These are phyloP conservation scores for Nothophaeocryptopus gaeumannii DNA, from an alignment of 2,329 filamentous ascomycete species.

Conservation along the genomic window DNA sequence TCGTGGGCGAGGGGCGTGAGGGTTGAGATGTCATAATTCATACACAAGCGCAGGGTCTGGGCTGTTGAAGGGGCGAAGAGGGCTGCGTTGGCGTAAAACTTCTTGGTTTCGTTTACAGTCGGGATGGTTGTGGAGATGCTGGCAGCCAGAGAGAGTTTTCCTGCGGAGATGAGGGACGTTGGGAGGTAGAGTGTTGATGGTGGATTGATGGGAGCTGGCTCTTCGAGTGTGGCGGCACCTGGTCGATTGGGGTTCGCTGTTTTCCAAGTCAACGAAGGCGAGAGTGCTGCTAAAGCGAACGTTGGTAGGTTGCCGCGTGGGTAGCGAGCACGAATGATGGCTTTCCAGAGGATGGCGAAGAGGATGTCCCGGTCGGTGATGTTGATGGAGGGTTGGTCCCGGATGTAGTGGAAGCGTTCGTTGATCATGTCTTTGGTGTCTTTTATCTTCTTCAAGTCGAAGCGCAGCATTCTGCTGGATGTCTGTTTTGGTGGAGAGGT, in stretches of 20 bases:
- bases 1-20: conserved; percentile 6
- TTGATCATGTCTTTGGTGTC: conserved; percentile 18
- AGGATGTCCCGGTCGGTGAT: conserved; percentile 18
- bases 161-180: conserved; percentile 1
- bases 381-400: conserved; percentile 1
- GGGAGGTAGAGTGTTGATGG: conserved; percentile 4
- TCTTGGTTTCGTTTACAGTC: not conserved
- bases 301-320: conserved; percentile 2
- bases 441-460: conserved; percentile 18
- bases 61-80: conserved; percentile 9
- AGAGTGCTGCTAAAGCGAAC: not conserved
- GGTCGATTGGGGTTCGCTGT: too few relatives aligned
- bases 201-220: too few relatives aligned
- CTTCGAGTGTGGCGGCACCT: too few relatives aligned
- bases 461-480: conserved; percentile 16
- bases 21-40: conserved; percentile 18
- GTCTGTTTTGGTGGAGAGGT: conserved; percentile 2
- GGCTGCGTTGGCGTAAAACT: conserved; percentile 18
- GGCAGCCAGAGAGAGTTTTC: not conserved
- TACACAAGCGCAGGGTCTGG: conserved; percentile 7
- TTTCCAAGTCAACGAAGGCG: too few relatives aligned
- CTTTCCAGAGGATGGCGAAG: conserved; percentile 24
- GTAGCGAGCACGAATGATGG: conserved; percentile 15
- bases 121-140: not conserved
- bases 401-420: conserved; percentile 8